Conservation (phyloP, 305 asterid genomes). For the Withania somnifera region DNA sequence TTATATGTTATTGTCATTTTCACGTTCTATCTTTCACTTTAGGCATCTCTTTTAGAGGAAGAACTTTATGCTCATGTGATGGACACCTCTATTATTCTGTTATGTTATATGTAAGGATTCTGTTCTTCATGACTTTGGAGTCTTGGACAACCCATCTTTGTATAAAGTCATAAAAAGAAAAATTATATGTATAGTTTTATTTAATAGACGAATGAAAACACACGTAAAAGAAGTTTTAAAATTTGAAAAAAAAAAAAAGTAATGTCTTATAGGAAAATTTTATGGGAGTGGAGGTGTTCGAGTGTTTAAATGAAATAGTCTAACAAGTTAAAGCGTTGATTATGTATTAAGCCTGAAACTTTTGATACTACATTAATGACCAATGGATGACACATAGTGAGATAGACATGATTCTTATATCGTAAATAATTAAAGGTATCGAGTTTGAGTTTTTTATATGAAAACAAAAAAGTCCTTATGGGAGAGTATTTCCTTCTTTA, state of each 20-base stretch:
- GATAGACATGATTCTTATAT: neutral
- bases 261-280: neutral
- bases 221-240: neutral
- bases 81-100: slow-evolving; percentile 4
- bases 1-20: neutral
- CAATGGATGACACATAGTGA: neutral
- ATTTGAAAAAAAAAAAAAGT: neutral
- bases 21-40: neutral
- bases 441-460: neutral
- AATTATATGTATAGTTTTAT: neutral
- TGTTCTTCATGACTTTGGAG: neutral
- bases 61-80: slow-evolving; percentile 7
- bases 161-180: neutral
- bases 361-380: neutral
- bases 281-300: neutral
- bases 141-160: neutral
- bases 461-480: neutral
- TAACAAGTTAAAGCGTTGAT: neutral
- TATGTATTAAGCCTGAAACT: neutral
- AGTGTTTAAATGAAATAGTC: neutral
- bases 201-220: neutral
- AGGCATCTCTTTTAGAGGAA: neutral
- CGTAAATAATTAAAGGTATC: neutral
- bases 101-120: neutral
- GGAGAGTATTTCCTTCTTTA: neutral